These are phyloP conservation scores for Fistulina hepatica DNA, from an alignment of 1,284 basidiomycete species.

Conservation along the genomic window DNA sequence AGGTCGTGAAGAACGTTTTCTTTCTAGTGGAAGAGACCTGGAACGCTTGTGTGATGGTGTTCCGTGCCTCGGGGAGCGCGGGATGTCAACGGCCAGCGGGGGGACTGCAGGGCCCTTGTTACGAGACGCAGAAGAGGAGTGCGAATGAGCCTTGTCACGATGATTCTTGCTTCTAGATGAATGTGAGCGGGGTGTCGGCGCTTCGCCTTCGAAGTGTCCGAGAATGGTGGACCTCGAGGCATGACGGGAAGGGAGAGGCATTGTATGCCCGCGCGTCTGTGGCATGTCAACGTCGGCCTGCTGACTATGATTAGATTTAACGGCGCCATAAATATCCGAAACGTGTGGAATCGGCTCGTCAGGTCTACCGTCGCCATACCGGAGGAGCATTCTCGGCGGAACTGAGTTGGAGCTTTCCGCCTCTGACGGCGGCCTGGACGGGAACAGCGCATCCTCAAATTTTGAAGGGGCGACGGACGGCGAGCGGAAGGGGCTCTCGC, in stretches of 20 bases:
- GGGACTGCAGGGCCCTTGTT: too few relatives aligned
- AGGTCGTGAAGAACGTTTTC: background rate
- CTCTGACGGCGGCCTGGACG: conserved; percentile 43
- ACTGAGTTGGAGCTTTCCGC: conserved; percentile 51
- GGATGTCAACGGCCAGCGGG: too few relatives aligned
- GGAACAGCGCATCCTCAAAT: conserved; percentile 34
- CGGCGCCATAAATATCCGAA: background rate
- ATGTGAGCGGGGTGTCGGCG: background rate
- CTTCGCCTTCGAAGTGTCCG: background rate
- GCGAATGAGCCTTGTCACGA: too few relatives aligned
- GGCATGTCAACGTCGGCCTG: conserved; percentile 16
- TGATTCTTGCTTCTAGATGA: too few relatives aligned
- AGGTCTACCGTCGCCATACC: conserved; percentile 50
- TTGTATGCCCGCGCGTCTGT: conserved; percentile 17
- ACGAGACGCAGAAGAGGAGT: too few relatives aligned
- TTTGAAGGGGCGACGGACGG: conserved; percentile 50
- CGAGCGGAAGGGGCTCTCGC: conserved; percentile 33
- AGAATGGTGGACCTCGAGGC: background rate
- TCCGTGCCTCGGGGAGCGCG: too few relatives aligned
- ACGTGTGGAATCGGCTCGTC: conserved; percentile 46
- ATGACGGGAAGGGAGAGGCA: background rate
- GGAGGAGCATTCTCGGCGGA: conserved; percentile 61
- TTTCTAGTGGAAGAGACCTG: too few relatives aligned
- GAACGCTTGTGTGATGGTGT: too few relatives aligned
- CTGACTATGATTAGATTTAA: conserved; percentile 11